These are phyloP conservation scores for Hypericum androsaemum DNA, from an alignment of 345 rosid species.

Conservation along the genomic window DNA sequence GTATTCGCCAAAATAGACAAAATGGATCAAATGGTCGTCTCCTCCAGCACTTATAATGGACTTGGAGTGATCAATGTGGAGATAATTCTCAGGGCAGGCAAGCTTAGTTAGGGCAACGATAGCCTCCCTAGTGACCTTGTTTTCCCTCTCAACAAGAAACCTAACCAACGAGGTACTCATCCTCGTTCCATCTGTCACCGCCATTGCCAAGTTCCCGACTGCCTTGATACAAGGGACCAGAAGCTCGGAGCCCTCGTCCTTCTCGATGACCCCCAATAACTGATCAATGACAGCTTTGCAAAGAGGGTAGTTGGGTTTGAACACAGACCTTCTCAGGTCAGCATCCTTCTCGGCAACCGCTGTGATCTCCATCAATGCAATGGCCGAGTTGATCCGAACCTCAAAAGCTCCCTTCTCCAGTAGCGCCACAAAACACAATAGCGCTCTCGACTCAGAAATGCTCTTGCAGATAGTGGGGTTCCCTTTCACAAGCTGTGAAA, in stretches of 20 bases:
- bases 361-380: background rate
- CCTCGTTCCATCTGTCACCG: background rate
- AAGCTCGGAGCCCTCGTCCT: background rate
- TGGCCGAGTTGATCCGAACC: constrained; percentile 1
- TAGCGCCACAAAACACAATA: background rate
- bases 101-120: background rate
- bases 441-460: background rate
- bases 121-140: background rate
- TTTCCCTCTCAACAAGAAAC: background rate
- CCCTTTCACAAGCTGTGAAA: background rate
- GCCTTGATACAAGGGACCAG: background rate
- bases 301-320: background rate
- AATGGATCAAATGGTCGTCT: no score
- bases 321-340: background rate
- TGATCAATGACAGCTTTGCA: background rate
- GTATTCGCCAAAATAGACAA: no score
- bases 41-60: background rate
- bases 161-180: background rate
- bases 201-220: background rate
- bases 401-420: background rate
- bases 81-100: background rate
- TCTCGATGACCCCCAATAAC: background rate
- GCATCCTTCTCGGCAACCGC: background rate
- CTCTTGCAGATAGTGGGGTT: background rate
- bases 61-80: background rate